Conservation (phyloP, 1,284 basidiomycete species). For the Cerrena zonata region DNA sequence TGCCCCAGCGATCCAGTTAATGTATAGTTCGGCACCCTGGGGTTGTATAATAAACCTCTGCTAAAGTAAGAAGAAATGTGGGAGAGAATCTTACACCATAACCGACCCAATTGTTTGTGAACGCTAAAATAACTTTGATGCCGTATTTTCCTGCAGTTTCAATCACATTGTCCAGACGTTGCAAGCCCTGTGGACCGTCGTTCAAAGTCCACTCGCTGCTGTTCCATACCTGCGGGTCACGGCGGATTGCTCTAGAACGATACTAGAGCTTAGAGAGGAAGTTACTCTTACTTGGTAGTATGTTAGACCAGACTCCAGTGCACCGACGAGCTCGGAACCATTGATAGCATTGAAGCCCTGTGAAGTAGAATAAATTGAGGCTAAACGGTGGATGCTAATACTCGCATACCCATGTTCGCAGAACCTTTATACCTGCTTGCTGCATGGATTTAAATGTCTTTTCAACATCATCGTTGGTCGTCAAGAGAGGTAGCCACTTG, state of each 20-base stretch:
- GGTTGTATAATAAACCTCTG: too few relatives aligned
- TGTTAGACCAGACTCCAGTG: constrained; percentile 40
- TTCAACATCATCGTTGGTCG: constrained; percentile 53
- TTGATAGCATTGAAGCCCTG: constrained; percentile 49
- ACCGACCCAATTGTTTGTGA: constrained; percentile 66
- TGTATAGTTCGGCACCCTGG: constrained; percentile 42
- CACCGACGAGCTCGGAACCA: constrained; percentile 53
- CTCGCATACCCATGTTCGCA: constrained; percentile 53
- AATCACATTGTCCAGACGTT: constrained; percentile 61
- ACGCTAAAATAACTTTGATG: constrained; percentile 54
- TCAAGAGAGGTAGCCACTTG: constrained; percentile 58
- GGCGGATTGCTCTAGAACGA: background rate
- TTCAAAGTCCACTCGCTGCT: constrained; percentile 47
- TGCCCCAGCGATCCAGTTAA: constrained; percentile 45
- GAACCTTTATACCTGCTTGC: constrained; percentile 51
- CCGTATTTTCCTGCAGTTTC: constrained; percentile 53
- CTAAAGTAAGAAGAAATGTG: too few relatives aligned
- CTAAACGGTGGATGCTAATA: constrained; percentile 27
- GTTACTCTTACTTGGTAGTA: constrained; percentile 39
- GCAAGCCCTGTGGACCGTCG: constrained; percentile 58
- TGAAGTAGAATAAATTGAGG: background rate
- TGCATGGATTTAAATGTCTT: constrained; percentile 53
- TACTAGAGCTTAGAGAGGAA: background rate
- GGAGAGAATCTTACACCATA: constrained; percentile 33
- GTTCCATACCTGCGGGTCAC: constrained; percentile 39